Base-by-base conservation (phyloP, 2,329 filamentous ascomycete species). In the Fusarium bulbicola region DNA sequence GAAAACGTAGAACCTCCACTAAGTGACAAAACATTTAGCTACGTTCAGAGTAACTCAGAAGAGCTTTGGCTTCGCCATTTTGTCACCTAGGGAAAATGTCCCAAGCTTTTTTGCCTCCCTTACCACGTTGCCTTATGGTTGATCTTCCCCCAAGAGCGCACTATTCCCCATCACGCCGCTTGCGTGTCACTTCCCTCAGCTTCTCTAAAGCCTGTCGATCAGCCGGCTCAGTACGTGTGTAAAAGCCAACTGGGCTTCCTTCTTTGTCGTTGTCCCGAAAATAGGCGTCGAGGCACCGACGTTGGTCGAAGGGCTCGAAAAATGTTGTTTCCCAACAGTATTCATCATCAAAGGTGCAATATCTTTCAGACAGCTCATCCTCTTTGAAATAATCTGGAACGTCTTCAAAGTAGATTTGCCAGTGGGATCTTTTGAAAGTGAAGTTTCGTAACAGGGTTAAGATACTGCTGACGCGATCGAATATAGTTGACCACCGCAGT, bases 51-150 rank as follows among this genome's bases (percentile, higher is more conserved):
- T 24, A 24, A 30, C 45, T n/a, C 2, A 15, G 45, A 0, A 47
- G 9, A 5, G 26, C 9, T 47, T 4, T 52, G 6, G 8, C 9
- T 24, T 24, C 24, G 24, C 24, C 32, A 26, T 36, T 4, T 18
- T n/a, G 1, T 3, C 21, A n/a, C 21, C 20, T 4, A 7, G 4
- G 15, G 8, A 6, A 2, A 9, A 32, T 14, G 21, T 7, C 11
- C 11, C 21, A 32, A 14, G 1, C 7, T 5, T 18, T n/a, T 0
- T 32, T 47, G 18, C 20, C 20, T n/a, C 21, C 20, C 15, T 13
- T 9, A 21, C 15, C 15, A 6, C 6, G 2, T 28, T 28, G 2
- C 5, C 9, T 3, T 12, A 14, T 13, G 20, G 3, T 1, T 36
- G 2, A 30, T 20, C 16, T 8, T 20, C 30, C 16, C 8, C 0